These are phyloP conservation scores for Cylindrotheca closterium DNA, from an alignment of 108 stramenopile species.

Conservation along the genomic window DNA sequence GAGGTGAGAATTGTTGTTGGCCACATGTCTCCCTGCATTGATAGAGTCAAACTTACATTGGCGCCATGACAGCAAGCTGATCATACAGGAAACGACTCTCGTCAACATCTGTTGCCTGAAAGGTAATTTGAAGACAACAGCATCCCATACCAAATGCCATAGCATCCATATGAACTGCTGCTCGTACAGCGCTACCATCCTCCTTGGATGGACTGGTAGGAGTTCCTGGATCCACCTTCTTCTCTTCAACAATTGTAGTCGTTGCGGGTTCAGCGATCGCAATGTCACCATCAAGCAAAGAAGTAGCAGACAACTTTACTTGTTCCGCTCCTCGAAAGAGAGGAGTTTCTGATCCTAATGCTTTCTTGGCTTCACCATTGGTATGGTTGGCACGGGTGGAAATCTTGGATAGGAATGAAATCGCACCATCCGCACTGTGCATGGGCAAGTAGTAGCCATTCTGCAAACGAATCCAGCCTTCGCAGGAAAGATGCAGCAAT, in stretches of 20 bases:
- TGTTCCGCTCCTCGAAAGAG: slow-evolving; percentile 43
- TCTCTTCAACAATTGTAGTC: not conserved
- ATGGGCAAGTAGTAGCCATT: slow-evolving; percentile 91
- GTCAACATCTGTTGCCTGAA: slow-evolving; percentile 95
- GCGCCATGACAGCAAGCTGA: slow-evolving; percentile 96
- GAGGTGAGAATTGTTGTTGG: slow-evolving; percentile 4
- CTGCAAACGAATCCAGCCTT: slow-evolving; percentile 85
- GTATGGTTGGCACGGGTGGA: slow-evolving; percentile 60
- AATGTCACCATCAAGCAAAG: slow-evolving; percentile 41
- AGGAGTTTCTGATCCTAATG: slow-evolving; percentile 77
- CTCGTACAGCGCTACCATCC: slow-evolving; percentile 49
- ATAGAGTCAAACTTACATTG: slow-evolving; percentile 53
- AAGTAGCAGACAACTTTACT: slow-evolving; percentile 28
- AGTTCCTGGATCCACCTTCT: not conserved
- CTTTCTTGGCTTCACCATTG: slow-evolving; percentile 59
- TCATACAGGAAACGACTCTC: slow-evolving; percentile 98
- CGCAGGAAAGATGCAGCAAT: not conserved
- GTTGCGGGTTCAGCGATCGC: slow-evolving; percentile 11
- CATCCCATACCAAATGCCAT: slow-evolving; percentile 99
- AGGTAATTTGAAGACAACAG: slow-evolving; percentile 99
- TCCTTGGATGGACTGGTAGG: not conserved
- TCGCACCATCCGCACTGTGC: slow-evolving; percentile 70
- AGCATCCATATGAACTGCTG: slow-evolving; percentile 96
- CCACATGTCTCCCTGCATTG: not conserved
- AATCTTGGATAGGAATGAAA: slow-evolving; percentile 74